Conservation (phyloP, 345 rosid species). For the Brassica cretica region DNA sequence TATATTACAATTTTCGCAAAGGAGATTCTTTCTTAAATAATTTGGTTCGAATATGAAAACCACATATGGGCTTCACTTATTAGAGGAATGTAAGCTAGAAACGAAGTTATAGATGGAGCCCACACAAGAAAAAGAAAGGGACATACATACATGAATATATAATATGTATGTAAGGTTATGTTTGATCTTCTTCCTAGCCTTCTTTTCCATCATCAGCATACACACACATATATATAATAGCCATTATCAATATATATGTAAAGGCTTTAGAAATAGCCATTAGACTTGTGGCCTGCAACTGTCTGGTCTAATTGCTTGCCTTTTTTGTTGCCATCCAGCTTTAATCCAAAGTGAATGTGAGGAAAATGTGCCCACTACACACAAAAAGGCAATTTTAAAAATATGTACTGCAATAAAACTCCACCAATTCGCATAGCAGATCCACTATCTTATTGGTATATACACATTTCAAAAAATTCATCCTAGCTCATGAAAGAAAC, state of each 20-base stretch:
- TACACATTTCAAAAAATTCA: neutral
- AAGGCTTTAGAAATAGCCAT: slow-evolving; percentile 56
- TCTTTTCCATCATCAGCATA: slow-evolving; percentile 31
- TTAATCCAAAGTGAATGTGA: slow-evolving; percentile 86
- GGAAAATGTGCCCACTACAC: slow-evolving; percentile 96
- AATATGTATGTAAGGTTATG: slow-evolving; percentile 17
- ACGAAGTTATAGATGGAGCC: slow-evolving; percentile 20
- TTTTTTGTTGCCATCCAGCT: slow-evolving; percentile 78
- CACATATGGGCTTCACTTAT: slow-evolving; percentile 22
- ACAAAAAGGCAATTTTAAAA: neutral
- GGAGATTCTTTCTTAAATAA: slow-evolving; percentile 28
- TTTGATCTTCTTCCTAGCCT: slow-evolving; percentile 30
- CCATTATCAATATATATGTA: slow-evolving; percentile 15
- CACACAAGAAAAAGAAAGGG: slow-evolving; percentile 22
- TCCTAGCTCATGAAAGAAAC: neutral
- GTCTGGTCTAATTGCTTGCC: slow-evolving; percentile 62
- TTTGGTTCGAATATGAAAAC: slow-evolving; percentile 27
- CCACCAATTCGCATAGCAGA: slow-evolving; percentile 38
- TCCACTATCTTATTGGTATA: slow-evolving; percentile 37
- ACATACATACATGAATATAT: slow-evolving; percentile 16
- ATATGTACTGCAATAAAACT: slow-evolving; percentile 2
- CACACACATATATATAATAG: slow-evolving; percentile 15
- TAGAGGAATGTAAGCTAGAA: slow-evolving; percentile 13
- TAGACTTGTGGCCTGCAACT: slow-evolving; percentile 62
- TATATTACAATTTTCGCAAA: slow-evolving; percentile 28